phyloP scores from a whole-genome alignment of 257 asterid genomes.

The Primulina eburnea region DNA sequence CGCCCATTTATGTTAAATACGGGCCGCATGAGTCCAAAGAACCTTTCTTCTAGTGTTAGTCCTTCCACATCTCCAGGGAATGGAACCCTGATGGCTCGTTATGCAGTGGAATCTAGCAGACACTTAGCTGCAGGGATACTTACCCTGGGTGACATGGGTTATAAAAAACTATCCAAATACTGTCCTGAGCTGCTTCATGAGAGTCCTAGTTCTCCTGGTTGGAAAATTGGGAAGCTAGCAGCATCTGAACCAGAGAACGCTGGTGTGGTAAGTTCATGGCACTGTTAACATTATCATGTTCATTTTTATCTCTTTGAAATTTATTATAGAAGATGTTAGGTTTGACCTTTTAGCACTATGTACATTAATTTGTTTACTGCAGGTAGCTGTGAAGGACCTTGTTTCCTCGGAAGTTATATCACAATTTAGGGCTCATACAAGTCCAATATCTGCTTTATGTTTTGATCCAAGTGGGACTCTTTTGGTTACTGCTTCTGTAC shows the following conservation, averaged over 20 bases:
- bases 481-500: conserved; percentile 70
- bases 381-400: conserved; percentile 69
- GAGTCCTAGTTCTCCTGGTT: conserved; percentile 55
- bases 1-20: conserved; percentile 53
- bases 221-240: conserved; percentile 53
- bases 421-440: conserved; percentile 74
- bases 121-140: conserved; percentile 61
- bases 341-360: not conserved
- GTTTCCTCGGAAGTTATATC: conserved; percentile 54
- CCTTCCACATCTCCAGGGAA: conserved; percentile 65
- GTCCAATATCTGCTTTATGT: conserved; percentile 74
- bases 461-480: conserved; percentile 77
- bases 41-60: conserved; percentile 49
- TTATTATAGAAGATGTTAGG: not conserved
- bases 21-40: conserved; percentile 57
- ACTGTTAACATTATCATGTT: conserved; percentile 18
- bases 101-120: conserved; percentile 63
- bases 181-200: conserved; percentile 67
- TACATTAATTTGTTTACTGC: conserved; percentile 25
- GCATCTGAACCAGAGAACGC: conserved; percentile 62
- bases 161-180: conserved; percentile 54
- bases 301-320: conserved; percentile 2
- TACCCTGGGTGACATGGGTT: conserved; percentile 68
- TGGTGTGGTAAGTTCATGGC: conserved; percentile 53
- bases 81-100: conserved; percentile 63